Conservation (phyloP, 225 moss, liverwort and hornwort species). For the Asterella californica region DNA sequence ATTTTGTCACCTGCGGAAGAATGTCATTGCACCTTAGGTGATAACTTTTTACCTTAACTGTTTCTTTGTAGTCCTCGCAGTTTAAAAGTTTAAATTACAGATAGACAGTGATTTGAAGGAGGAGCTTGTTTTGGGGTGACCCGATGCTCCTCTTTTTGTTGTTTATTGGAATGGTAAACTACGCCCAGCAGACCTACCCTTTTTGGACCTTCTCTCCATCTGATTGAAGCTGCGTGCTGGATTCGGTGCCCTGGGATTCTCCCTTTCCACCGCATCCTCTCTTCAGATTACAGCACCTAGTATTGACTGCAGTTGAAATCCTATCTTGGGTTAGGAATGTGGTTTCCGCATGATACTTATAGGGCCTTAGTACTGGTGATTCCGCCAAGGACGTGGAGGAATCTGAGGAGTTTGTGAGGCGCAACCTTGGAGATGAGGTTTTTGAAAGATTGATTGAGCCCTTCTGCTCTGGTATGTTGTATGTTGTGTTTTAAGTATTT, state of each 20-base stretch:
- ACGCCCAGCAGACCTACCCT: slow-evolving; percentile 80
- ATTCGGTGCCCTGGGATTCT: slow-evolving; percentile 82
- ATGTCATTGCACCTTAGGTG: background rate
- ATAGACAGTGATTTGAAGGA: slow-evolving; percentile 92
- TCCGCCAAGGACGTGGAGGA: slow-evolving; percentile 77
- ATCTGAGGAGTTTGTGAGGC: slow-evolving; percentile 93
- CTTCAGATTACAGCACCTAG: background rate
- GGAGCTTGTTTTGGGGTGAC: slow-evolving; percentile 88
- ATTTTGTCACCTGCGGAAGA: background rate
- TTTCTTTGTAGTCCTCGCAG: background rate
- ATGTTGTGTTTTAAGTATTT: background rate
- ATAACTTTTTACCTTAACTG: background rate
- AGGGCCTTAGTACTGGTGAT: background rate
- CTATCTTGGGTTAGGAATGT: no score
- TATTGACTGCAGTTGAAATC: no score
- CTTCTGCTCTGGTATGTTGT: slow-evolving; percentile 79
- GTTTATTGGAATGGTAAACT: slow-evolving; percentile 88
- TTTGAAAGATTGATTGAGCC: slow-evolving; percentile 96
- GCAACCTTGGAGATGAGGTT: slow-evolving; percentile 89
- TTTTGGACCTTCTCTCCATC: slow-evolving; percentile 89
- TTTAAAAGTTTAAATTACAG: slow-evolving; percentile 36
- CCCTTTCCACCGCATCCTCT: background rate
- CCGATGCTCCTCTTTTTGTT: slow-evolving; percentile 89
- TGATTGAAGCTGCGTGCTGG: slow-evolving; percentile 97
- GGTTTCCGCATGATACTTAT: background rate